Percentiles rank a stretch among this genome's conserved stretches.
These are phyloP conservation scores for Ascochyta koolunga DNA, from an alignment of 2,329 filamentous ascomycete species.

Conservation along the genomic window DNA sequence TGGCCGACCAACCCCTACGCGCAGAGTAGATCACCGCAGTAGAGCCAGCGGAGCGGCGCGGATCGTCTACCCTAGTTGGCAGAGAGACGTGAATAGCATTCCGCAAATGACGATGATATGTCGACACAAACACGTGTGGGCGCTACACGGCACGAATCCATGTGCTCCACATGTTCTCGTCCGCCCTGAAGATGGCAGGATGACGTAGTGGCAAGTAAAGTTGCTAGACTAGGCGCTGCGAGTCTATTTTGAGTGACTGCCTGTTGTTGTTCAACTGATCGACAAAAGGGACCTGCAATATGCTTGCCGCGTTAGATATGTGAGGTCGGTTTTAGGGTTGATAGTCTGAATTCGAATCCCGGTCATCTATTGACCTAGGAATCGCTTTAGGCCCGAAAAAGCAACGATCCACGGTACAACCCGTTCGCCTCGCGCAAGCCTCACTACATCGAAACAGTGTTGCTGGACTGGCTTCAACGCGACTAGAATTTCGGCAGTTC, in stretches of 20 bases:
- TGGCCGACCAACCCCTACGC: neutral
- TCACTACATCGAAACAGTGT: too few relatives aligned
- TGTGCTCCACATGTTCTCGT: constrained; percentile 15
- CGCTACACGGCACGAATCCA: constrained; percentile 1
- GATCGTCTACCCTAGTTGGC: neutral
- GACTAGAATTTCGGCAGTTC: too few relatives aligned
- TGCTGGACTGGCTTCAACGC: too few relatives aligned
- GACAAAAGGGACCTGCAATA: neutral
- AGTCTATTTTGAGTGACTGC: neutral
- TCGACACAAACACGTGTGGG: constrained; percentile 2
- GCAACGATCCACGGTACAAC: too few relatives aligned
- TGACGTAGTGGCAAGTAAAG: constrained; percentile 8
- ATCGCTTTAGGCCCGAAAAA: too few relatives aligned
- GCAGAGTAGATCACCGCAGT: neutral
- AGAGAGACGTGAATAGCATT: neutral
- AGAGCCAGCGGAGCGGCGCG: neutral
- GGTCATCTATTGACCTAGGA: neutral
- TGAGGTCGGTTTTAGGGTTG: neutral
- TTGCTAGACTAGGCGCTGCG: neutral
- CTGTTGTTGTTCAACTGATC: neutral
- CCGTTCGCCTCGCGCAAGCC: too few relatives aligned
- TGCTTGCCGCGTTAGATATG: neutral
- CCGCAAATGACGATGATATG: neutral
- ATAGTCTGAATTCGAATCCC: neutral
- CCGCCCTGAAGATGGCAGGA: neutral